These are phyloP conservation scores for Phyllosticta citrichinensis DNA, from an alignment of 2,329 filamentous ascomycete species.

Conservation along the genomic window DNA sequence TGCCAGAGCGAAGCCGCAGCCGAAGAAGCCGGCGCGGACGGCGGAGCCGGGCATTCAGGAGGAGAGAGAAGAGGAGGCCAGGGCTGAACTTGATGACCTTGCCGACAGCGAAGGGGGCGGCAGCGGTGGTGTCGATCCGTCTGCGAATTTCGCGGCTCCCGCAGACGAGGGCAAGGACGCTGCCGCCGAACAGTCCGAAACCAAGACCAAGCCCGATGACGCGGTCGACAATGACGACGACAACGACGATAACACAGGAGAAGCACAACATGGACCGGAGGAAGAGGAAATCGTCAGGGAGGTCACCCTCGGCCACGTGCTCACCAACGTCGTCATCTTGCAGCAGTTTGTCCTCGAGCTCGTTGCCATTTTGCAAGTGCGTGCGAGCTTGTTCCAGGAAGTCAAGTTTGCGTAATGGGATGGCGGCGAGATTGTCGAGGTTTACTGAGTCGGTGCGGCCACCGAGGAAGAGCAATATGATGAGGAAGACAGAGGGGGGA, in stretches of 20 bases:
- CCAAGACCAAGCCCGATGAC: neutral
- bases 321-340: constrained; percentile 41
- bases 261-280: neutral
- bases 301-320: constrained; percentile 38
- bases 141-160: no score
- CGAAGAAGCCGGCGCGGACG: neutral
- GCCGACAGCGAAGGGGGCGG: no score
- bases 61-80: neutral
- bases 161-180: neutral
- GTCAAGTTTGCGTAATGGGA: constrained; percentile 27
- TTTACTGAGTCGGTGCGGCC: no score
- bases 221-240: no score
- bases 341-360: constrained; percentile 42
- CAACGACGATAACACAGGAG: constrained; percentile 1
- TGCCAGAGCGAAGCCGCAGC: neutral
- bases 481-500: no score
- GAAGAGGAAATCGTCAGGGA: constrained; percentile 24
- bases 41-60: neutral
- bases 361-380: constrained; percentile 37
- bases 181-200: neutral
- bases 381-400: constrained; percentile 39
- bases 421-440: no score
- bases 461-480: no score
- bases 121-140: no score
- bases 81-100: neutral